phyloP scores from a whole-genome alignment of 176 grass and related monocot species.

The Chloris gayana region DNA sequence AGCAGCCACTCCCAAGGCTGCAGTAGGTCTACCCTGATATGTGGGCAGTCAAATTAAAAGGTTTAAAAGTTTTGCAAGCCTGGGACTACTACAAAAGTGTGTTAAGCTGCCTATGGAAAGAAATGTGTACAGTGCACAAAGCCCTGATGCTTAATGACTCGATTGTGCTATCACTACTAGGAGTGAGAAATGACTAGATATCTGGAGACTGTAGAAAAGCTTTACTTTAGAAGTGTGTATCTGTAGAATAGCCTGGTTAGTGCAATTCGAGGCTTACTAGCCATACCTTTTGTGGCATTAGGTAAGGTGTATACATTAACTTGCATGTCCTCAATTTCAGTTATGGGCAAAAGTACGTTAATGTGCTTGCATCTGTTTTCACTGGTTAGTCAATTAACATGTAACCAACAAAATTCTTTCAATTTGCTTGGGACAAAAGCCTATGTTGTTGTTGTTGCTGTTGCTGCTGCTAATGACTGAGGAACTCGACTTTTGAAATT shows the following conservation, averaged over 20 bases:
- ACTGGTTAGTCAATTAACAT: background rate
- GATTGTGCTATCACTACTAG: background rate
- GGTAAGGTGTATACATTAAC: background rate
- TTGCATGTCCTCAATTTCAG: background rate
- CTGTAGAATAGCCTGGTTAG: background rate
- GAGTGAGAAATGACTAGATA: background rate
- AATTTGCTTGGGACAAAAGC: too few relatives aligned
- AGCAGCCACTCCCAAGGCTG: background rate
- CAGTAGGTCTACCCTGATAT: conserved; percentile 8
- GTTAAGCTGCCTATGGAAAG: background rate
- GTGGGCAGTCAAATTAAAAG: background rate
- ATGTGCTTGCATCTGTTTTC: background rate
- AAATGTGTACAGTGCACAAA: background rate
- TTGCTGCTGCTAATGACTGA: background rate
- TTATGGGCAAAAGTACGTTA: background rate
- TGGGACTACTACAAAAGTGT: background rate
- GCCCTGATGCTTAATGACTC: background rate
- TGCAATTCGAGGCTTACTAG: background rate
- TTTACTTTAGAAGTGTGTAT: background rate
- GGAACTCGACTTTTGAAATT: background rate
- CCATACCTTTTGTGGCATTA: background rate
- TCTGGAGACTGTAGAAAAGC: background rate
- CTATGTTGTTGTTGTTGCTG: too few relatives aligned
- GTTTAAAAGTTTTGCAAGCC: background rate
- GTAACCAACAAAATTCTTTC: background rate